Evolutionary conservation across 805 yeast genomes (phyloP).

Genomic region (Zygosaccharomyces lentus): DNA sequence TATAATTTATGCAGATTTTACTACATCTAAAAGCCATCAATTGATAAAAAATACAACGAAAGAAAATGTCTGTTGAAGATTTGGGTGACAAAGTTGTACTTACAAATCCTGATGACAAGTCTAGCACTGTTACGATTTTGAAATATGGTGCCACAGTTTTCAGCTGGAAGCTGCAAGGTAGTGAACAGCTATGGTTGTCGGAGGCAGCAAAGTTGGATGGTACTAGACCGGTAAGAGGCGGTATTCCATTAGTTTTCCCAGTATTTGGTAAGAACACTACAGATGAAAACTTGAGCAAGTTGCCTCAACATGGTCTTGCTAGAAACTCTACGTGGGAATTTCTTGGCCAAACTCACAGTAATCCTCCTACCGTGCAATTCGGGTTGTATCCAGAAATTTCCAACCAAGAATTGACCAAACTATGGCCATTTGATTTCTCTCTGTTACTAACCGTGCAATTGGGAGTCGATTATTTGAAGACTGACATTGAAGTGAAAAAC

Average conservation of each 20-base stretch:
- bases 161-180: constrained; percentile 71
- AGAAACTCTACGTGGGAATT: constrained; percentile 90
- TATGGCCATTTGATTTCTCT: constrained; percentile 65
- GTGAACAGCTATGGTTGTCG: constrained; percentile 81
- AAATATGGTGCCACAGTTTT: constrained; percentile 84
- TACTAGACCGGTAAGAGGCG: constrained; percentile 92
- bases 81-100: constrained; percentile 58
- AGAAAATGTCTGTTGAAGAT: constrained; percentile 60
- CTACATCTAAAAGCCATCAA: not conserved
- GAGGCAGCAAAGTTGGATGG: constrained; percentile 84
- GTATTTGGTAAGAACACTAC: constrained; percentile 72
- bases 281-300: constrained; percentile 51
- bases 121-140: constrained; percentile 62
- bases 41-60: not conserved
- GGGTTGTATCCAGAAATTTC: constrained; percentile 86
- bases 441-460: constrained; percentile 66
- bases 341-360: constrained; percentile 71
- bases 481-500: constrained; percentile 73
- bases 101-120: constrained; percentile 48
- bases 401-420: constrained; percentile 59
- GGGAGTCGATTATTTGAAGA: constrained; percentile 52
- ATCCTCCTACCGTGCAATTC: constrained; percentile 79
- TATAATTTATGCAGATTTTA: not conserved
- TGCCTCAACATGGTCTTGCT: constrained; percentile 98
- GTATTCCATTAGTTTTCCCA: constrained; percentile 95